Conservation (phyloP, 805 yeast species). For the Candida dajiaensis region DNA sequence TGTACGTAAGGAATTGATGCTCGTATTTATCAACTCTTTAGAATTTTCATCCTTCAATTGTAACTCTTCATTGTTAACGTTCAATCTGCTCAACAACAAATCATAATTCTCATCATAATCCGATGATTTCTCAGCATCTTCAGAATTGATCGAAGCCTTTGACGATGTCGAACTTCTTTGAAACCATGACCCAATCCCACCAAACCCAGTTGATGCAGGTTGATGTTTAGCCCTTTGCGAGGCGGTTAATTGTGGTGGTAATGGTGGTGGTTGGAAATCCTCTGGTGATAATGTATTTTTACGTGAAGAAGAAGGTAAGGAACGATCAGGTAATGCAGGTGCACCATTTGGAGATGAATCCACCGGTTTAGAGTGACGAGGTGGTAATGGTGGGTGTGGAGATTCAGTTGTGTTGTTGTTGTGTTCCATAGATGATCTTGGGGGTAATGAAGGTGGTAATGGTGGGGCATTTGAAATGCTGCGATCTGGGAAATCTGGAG, state of each 20-base stretch:
- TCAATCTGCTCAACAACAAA: constrained; percentile 53
- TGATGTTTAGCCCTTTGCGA: constrained; percentile 21
- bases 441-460: constrained; percentile 1
- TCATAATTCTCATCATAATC: constrained; percentile 41
- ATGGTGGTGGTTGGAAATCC: constrained; percentile 22
- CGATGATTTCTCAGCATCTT: constrained; percentile 14
- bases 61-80: constrained; percentile 48
- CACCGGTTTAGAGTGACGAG: neutral
- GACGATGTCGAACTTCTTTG: constrained; percentile 8
- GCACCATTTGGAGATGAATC: neutral
- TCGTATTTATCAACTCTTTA: constrained; percentile 44
- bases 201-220: constrained; percentile 10
- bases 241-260: constrained; percentile 21
- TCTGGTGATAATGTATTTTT: neutral
- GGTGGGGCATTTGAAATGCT: neutral
- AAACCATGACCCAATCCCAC: constrained; percentile 22
- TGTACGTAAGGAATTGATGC: constrained; percentile 37
- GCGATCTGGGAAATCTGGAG: neutral
- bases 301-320: neutral
- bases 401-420: neutral
- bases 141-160: constrained; percentile 7
- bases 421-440: neutral
- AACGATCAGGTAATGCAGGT: neutral
- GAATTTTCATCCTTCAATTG: constrained; percentile 43
- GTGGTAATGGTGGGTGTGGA: constrained; percentile 1